A percentile compares a stretch with the other conserved stretches of the same genome.
Evolutionary conservation across 148 eudicot genomes (phyloP).

Genomic region (Silene uniflora): DNA sequence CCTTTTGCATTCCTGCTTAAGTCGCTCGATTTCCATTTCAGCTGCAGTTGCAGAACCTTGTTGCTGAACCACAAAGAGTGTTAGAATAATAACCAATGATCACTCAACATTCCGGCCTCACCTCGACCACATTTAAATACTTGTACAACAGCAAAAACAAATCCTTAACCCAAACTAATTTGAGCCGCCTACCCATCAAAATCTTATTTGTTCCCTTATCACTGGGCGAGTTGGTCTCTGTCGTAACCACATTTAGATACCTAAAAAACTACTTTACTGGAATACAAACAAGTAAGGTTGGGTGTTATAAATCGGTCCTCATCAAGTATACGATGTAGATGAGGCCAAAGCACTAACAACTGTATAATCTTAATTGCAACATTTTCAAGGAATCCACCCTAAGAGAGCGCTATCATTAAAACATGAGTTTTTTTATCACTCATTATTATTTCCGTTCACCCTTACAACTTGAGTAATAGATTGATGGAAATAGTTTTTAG

Average conservation of each 20-base stretch:
- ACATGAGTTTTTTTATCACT: not conserved
- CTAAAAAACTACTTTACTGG: no score
- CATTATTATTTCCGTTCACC: not conserved
- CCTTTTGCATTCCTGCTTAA: slow-evolving; percentile 52
- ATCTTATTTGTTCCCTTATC: no score
- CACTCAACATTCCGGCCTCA: not conserved
- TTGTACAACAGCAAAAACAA: not conserved
- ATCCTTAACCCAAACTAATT: not conserved
- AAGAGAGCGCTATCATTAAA: not conserved
- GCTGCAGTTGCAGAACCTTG: slow-evolving; percentile 81
- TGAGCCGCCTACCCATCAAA: not conserved
- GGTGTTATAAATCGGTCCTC: not conserved
- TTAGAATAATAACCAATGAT: not conserved
- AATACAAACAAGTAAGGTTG: not conserved
- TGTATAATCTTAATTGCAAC: not conserved
- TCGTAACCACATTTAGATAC: no score
- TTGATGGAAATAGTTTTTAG: not conserved
- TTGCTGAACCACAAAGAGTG: slow-evolving; percentile 43
- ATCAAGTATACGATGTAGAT: no score
- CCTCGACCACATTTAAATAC: not conserved
- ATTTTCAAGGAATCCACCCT: not conserved
- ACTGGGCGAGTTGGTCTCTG: no score
- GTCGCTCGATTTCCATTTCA: slow-evolving; percentile 69
- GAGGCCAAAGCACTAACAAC: no score
- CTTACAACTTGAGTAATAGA: not conserved